Percentiles rank a stretch among this genome's conserved stretches.
Evolutionary conservation across 2,329 filamentous ascomycete species (phyloP).

Genomic region (Calonectria henricotiae): DNA sequence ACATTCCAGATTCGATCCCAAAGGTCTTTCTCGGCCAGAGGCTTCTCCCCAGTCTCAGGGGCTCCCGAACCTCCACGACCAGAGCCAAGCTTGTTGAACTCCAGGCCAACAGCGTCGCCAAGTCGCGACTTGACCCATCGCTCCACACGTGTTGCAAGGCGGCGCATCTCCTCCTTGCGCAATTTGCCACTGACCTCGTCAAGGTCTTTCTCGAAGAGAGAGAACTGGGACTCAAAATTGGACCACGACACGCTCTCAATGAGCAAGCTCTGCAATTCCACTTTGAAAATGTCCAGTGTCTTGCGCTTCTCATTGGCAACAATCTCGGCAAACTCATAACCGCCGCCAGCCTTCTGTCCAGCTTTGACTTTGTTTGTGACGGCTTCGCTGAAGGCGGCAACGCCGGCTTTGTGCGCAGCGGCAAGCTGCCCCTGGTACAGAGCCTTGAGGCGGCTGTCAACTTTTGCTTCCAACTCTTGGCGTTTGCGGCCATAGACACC

Average conservation of each 20-base stretch:
- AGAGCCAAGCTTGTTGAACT: constrained; percentile 96
- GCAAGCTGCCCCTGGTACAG: constrained; percentile 91
- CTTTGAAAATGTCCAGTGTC: constrained; percentile 82
- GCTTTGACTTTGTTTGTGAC: constrained; percentile 90
- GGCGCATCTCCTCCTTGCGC: constrained; percentile 95
- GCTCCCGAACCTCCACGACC: constrained; percentile 87
- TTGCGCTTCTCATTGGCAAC: constrained; percentile 86
- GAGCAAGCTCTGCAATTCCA: constrained; percentile 80
- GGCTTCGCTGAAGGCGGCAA: constrained; percentile 87
- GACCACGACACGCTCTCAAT: constrained; percentile 91
- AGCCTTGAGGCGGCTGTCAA: constrained; percentile 89
- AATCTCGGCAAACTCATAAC: constrained; percentile 96
- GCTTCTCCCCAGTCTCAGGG: constrained; percentile 83
- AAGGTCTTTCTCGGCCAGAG: constrained; percentile 83
- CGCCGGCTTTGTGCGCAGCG: constrained; percentile 90
- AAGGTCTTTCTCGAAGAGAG: constrained; percentile 90
- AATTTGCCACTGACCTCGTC: constrained; percentile 89
- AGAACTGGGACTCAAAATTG: constrained; percentile 85
- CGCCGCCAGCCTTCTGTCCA: constrained; percentile 91
- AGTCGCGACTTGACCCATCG: constrained; percentile 93
- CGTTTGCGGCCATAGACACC: constrained; percentile 91
- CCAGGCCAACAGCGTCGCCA: constrained; percentile 88
- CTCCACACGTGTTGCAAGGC: constrained; percentile 91
- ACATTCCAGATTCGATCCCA: constrained; percentile 97
- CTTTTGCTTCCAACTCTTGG: constrained; percentile 86